phyloP scores from a whole-genome alignment of 75 land plant species.

The Pinus tabuliformis region DNA sequence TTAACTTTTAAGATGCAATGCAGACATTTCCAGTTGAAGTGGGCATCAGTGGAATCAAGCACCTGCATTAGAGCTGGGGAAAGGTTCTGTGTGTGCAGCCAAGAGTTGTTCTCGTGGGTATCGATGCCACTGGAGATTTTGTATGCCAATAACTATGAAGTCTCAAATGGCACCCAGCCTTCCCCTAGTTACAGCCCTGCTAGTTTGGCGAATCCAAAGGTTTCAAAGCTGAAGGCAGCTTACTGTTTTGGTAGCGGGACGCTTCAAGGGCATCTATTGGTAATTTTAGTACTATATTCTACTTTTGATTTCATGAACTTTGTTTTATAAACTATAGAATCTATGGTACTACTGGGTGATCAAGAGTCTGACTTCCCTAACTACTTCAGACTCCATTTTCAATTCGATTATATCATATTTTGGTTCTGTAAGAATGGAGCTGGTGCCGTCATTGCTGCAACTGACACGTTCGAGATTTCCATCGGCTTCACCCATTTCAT shows the following conservation, averaged over 20 bases:
- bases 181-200: no score
- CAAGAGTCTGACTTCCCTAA: not conserved
- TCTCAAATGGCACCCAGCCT: constrained; percentile 1
- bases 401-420: not conserved
- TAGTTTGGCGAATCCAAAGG: not conserved
- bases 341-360: not conserved
- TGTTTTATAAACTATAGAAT: no score
- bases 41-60: constrained; percentile 80
- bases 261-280: constrained; percentile 86
- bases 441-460: not conserved
- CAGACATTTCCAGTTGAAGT: constrained; percentile 85
- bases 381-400: no score
- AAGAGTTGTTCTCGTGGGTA: constrained; percentile 76
- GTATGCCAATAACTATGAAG: constrained; percentile 45
- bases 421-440: not conserved
- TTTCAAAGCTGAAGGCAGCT: constrained; percentile 16
- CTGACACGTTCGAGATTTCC: not conserved
- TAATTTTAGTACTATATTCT: constrained; percentile 8
- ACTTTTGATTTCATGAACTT: no score
- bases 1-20: not conserved
- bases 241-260: constrained; percentile 94
- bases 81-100: constrained; percentile 77
- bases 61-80: constrained; percentile 58
- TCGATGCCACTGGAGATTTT: constrained; percentile 77
- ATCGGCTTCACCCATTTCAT: no score